Base-by-base conservation (phyloP, 23 red algal genomes). In the Gracilaria vermiculophylla region DNA sequence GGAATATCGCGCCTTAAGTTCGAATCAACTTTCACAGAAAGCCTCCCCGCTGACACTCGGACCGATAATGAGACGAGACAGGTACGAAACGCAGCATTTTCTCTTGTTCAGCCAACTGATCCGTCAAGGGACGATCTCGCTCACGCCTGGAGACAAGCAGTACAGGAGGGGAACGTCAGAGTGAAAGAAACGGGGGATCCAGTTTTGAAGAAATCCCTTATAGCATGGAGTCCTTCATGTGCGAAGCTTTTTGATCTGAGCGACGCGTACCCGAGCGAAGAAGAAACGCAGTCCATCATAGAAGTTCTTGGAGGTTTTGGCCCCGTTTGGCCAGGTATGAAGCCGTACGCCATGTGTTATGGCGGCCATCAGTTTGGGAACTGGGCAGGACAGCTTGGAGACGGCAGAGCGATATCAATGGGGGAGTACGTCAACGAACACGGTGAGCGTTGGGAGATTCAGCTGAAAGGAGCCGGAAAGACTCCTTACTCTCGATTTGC, bases 311-410 rank as follows among this genome's bases (percentile, higher is more conserved):
- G 70, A 20, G 90, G 90, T 17, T 84, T 85, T 21, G 90, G 80
- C n/a, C 6, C 67, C 34, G 16, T 91, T 37, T 83, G 92, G 76
- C 79, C 84, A 0, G 89, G 86, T 13, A 87, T 85, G 87, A 66
- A 65, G 19, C 90, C 97, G 0, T 99, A 99, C 39, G 97, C 97
- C n/a, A 84, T 88, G 81, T 94, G 97, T 39, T 99, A 99, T 66
- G 92, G 92, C 25, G 97, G 97, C 5, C 97, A 99, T 53, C 97
- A 99, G 86, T 99, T 99, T 83, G 97, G 97, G 14, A 74, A 43
- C 17, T 99, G 92, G 92, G 97, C 97, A 9, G 97, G 94, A 28
- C 97, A 99, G 70, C 92, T 99, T 41, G 97, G 97, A 51, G 97
- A 99, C 44, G 97, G 97, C 17, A 86, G 97, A 53, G 97, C 87